phyloP scores from a whole-genome alignment of 2,329 filamentous ascomycete species.

The Aspergillus udagawae region DNA sequence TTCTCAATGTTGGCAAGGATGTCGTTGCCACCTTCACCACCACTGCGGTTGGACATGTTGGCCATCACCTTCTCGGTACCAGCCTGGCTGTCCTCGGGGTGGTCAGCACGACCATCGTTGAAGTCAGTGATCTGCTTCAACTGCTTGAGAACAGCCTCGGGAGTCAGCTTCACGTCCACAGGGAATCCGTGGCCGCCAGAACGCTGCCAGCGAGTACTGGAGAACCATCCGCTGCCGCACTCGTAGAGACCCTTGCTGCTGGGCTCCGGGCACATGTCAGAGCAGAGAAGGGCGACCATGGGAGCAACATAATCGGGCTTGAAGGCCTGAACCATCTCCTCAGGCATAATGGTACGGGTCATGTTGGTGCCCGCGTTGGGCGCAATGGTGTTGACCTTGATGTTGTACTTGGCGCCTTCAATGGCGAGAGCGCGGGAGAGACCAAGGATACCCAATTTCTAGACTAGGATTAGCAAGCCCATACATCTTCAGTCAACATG shows the following conservation, averaged over 20 bases:
- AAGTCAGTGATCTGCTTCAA: constrained; percentile 83
- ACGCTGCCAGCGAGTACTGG: constrained; percentile 91
- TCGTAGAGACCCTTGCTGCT: constrained; percentile 88
- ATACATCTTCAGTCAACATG: not conserved
- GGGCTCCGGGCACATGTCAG: constrained; percentile 79
- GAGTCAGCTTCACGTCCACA: constrained; percentile 73
- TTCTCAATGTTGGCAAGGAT: constrained; percentile 71
- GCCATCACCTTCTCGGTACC: constrained; percentile 75
- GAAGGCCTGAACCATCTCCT: constrained; percentile 97
- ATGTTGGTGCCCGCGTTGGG: constrained; percentile 95
- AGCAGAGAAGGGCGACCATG: constrained; percentile 79
- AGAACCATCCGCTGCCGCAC: constrained; percentile 90
- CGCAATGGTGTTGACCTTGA: constrained; percentile 95
- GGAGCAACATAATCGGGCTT: constrained; percentile 99
- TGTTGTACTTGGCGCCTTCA: constrained; percentile 96
- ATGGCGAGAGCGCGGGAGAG: constrained; percentile 90
- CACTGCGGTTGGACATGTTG: constrained; percentile 75
- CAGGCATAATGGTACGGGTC: constrained; percentile 89
- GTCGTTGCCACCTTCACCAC: constrained; percentile 53
- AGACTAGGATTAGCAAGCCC: constrained; percentile 4
- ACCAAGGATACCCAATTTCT: constrained; percentile 90
- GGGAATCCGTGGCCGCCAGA: constrained; percentile 88
- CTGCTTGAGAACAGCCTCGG: constrained; percentile 73
- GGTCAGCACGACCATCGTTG: constrained; percentile 78
- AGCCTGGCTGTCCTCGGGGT: constrained; percentile 75